These are phyloP conservation scores for Camellia japonica DNA, from an alignment of 148 eudicot genomes.

Conservation along the genomic window DNA sequence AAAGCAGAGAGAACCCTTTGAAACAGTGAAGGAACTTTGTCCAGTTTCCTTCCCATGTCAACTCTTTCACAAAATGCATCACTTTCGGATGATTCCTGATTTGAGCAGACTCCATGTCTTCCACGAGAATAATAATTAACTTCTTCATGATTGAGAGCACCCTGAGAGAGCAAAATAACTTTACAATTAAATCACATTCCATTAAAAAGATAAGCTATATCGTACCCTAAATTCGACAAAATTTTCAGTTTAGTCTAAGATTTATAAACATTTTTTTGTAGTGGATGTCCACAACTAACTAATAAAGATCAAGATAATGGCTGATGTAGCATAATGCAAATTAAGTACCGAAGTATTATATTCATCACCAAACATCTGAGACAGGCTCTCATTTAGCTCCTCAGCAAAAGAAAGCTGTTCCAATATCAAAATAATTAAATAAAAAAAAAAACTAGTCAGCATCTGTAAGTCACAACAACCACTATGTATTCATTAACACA, in stretches of 20 bases:
- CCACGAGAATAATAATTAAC: constrained; percentile 10
- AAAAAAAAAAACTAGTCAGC: background rate
- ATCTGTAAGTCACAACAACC: background rate
- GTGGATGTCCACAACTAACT: constrained; percentile 2
- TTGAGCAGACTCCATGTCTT: constrained; percentile 17
- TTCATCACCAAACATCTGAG: constrained; percentile 30
- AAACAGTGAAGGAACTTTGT: constrained; percentile 39
- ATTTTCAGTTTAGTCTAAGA: background rate
- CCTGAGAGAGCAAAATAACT: constrained; percentile 15
- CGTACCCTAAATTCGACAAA: background rate
- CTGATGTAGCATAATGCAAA: constrained; percentile 15
- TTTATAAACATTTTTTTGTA: background rate
- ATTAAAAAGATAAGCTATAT: background rate
- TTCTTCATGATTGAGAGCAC: constrained; percentile 29
- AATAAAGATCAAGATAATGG: background rate
- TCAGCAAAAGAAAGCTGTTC: constrained; percentile 36
- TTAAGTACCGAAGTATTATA: constrained; percentile 37
- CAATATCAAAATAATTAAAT: background rate
- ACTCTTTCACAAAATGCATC: constrained; percentile 24
- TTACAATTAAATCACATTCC: background rate
- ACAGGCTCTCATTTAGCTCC: constrained; percentile 35
- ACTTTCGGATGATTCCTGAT: constrained; percentile 23
- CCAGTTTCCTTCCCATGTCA: constrained; percentile 27
- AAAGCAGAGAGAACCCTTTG: constrained; percentile 58
- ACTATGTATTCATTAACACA: too few relatives aligned